Conservation (phyloP, 805 yeast species). For the Lipomyces lipofer region DNA sequence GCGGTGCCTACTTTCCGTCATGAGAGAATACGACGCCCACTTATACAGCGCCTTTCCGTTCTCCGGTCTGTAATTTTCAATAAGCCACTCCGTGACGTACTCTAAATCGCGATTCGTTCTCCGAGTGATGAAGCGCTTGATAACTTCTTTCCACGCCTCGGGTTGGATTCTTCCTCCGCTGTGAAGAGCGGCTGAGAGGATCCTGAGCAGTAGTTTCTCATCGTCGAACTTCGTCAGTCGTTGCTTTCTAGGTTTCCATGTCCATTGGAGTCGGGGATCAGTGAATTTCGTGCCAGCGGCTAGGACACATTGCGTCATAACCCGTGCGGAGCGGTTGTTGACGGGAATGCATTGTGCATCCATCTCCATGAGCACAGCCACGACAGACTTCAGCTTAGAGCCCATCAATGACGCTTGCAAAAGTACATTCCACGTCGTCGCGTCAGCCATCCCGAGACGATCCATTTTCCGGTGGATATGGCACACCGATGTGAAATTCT, state of each 20-base stretch:
- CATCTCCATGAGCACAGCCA: neutral
- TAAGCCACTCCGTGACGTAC: neutral
- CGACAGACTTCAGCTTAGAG: neutral
- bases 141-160: neutral
- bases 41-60: neutral
- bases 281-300: neutral
- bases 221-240: neutral
- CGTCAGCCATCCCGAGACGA: neutral
- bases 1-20: neutral
- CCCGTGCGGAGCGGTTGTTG: neutral
- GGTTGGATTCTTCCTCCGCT: neutral
- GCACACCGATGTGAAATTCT: neutral
- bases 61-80: neutral
- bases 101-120: neutral
- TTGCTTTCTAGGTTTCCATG: neutral
- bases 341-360: neutral
- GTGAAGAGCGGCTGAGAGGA: neutral
- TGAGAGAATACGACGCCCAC: neutral
- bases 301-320: neutral
- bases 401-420: neutral
- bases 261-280: neutral
- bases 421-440: constrained; percentile 4
- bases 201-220: neutral
- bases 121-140: neutral
- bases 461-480: neutral